Percentiles rank a stretch among this genome's conserved stretches.
Evolutionary conservation across 75 land plant species (phyloP).

Genomic region (Picea glauca): DNA sequence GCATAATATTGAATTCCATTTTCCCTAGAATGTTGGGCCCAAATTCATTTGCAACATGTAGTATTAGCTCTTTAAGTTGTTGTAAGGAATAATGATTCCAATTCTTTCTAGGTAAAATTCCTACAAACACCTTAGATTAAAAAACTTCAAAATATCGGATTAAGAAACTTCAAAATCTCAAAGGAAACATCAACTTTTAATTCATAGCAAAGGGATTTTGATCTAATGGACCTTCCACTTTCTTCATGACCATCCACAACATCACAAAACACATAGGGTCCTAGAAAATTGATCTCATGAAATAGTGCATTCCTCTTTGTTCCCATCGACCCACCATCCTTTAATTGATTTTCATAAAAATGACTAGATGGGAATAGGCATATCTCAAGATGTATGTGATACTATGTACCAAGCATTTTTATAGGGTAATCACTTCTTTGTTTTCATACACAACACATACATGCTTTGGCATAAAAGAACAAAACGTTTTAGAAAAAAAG

Average conservation of each 20-base stretch:
- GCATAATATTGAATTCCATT: constrained; percentile 92
- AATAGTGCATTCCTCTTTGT: constrained; percentile 49
- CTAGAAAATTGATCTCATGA: constrained; percentile 60
- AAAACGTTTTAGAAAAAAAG: no score
- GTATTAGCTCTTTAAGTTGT: constrained; percentile 64
- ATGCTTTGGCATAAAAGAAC: no score
- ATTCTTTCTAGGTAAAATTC: constrained; percentile 54
- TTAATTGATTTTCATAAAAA: constrained; percentile 80
- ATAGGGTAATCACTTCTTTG: no score
- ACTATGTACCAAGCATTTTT: no score
- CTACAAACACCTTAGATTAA: constrained; percentile 49
- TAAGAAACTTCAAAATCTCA: constrained; percentile 47
- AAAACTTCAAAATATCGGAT: no score
- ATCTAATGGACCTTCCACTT: constrained; percentile 42
- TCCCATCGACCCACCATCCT: constrained; percentile 52
- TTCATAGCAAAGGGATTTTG: constrained; percentile 72
- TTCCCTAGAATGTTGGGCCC: constrained; percentile 43
- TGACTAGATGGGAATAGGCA: constrained; percentile 79
- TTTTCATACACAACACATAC: no score
- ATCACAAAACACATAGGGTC: constrained; percentile 91
- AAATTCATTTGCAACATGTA: constrained; percentile 49
- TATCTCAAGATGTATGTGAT: constrained; percentile 98
- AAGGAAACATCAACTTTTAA: constrained; percentile 76
- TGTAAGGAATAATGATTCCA: constrained; percentile 92
- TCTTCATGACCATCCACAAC: constrained; percentile 72